phyloP scores from a whole-genome alignment of 176 grass and related monocot species.

The Microstegium vimineum region DNA sequence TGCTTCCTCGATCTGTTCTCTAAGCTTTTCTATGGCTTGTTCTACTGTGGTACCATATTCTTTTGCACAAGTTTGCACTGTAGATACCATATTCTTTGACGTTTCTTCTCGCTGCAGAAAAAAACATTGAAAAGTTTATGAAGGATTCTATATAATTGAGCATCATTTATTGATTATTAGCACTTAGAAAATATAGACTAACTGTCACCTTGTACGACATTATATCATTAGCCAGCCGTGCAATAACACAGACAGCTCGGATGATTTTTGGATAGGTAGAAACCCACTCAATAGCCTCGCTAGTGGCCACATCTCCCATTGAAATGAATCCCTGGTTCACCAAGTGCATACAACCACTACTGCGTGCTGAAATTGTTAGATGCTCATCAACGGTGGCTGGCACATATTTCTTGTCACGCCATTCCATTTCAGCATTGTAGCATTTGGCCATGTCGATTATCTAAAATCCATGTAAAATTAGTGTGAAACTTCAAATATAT shows the following conservation, averaged over 20 bases:
- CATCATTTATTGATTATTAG: not conserved
- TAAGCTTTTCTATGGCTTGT: not conserved
- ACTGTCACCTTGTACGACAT: not conserved
- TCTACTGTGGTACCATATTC: not conserved
- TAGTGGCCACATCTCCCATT: not conserved
- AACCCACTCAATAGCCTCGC: not conserved
- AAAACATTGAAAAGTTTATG: not conserved
- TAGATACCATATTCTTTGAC: not conserved
- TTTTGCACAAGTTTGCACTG: not conserved
- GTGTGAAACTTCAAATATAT: not conserved
- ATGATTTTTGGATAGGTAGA: not conserved
- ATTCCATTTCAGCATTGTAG: conserved; percentile 1
- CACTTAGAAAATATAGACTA: not conserved
- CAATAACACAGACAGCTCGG: not conserved
- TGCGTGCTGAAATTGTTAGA: not conserved
- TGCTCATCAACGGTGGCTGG: not conserved
- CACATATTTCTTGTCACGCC: conserved; percentile 14
- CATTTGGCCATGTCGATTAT: conserved; percentile 6
- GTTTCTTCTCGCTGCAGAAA: not conserved
- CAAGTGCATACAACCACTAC: conserved; percentile 12
- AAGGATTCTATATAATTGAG: not conserved
- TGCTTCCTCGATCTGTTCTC: not conserved
- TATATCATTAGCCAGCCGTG: not conserved
- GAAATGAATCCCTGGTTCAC: not conserved
- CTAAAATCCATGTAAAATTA: not conserved